Percentiles rank a stretch among this genome's conserved stretches.
Conservation (phyloP, 192 early-diverging fungal species). For the Backusella tuberculispora region DNA sequence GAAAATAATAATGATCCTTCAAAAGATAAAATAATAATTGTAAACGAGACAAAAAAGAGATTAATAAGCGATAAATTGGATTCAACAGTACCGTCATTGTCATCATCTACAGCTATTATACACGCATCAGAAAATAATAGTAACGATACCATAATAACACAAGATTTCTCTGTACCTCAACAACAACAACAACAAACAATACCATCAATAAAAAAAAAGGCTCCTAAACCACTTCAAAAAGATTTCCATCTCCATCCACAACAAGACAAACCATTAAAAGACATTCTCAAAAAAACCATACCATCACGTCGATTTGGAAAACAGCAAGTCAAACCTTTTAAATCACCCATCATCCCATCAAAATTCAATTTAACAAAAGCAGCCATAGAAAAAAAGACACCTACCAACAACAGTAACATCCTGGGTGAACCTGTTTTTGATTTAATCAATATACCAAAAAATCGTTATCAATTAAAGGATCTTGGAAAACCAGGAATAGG, state of each 20-base stretch:
- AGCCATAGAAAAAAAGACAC: background rate
- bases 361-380: conserved; percentile 21
- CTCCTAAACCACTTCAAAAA: background rate
- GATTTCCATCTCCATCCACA: background rate
- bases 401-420: too few relatives aligned
- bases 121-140: too few relatives aligned
- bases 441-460: background rate
- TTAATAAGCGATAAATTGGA: too few relatives aligned
- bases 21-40: too few relatives aligned
- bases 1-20: too few relatives aligned
- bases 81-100: too few relatives aligned
- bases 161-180: background rate
- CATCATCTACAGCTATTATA: too few relatives aligned
- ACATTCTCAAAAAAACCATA: background rate
- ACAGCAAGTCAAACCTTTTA: conserved; percentile 27
- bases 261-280: background rate
- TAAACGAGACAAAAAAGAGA: too few relatives aligned
- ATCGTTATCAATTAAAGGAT: background rate
- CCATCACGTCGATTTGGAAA: background rate
- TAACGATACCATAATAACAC: background rate
- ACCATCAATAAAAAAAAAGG: background rate
- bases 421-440: conserved; percentile 17
- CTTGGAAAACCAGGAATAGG: conserved; percentile 19
- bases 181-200: background rate
- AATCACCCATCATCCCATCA: conserved; percentile 28